These are phyloP conservation scores for Beauveria varroae DNA, from an alignment of 2,329 filamentous ascomycete species.

Conservation along the genomic window DNA sequence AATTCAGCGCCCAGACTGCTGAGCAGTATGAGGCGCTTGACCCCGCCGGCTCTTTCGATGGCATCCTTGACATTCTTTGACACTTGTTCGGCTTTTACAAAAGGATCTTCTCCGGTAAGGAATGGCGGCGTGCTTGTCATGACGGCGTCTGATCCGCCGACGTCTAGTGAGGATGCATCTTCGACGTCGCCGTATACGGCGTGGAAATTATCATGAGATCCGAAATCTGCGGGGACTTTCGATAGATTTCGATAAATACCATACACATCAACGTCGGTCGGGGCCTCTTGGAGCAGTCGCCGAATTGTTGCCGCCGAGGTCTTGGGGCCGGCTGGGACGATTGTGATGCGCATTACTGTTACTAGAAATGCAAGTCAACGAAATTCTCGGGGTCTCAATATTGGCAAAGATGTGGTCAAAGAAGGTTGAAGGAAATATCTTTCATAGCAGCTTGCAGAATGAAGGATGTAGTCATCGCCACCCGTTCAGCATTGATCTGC, in stretches of 20 bases:
- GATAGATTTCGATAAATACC: conserved; percentile 19
- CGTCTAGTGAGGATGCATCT: conserved; percentile 16
- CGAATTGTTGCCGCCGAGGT: conserved; percentile 20
- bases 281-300: conserved; percentile 15
- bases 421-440: not conserved
- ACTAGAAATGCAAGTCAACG: not conserved
- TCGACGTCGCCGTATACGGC: conserved; percentile 19
- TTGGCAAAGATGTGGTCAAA: not conserved
- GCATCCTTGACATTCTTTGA: conserved; percentile 21
- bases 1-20: conserved; percentile 27
- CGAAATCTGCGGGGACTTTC: conserved; percentile 18
- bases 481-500: not conserved
- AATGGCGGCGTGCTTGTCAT: conserved; percentile 19
- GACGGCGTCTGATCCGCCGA: conserved; percentile 18
- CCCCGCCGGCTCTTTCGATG: conserved; percentile 16
- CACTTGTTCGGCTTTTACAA: not conserved
- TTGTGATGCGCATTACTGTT: conserved; percentile 17
- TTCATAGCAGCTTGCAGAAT: not conserved
- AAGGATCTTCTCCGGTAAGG: conserved; percentile 13
- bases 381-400: too few relatives aligned
- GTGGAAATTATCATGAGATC: conserved; percentile 15
- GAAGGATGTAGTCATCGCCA: not conserved
- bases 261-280: conserved; percentile 4
- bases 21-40: conserved; percentile 25
- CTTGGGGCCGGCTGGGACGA: conserved; percentile 19